Evolutionary conservation across 176 grass and related monocot species (phyloP).

Genomic region (Urochloa ruziziensis): DNA sequence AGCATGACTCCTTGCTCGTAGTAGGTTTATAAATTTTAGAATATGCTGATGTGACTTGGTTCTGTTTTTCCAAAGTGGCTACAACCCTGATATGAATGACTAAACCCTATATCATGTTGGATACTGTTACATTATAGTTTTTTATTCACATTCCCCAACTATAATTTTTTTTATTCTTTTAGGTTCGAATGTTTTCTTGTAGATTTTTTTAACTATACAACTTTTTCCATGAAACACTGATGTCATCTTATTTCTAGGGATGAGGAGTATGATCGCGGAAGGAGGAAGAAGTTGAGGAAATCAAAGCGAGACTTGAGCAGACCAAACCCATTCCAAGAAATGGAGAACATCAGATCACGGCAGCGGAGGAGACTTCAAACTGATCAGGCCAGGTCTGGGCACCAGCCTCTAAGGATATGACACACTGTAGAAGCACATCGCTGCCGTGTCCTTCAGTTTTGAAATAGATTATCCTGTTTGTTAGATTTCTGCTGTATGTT

Average conservation of each 20-base stretch:
- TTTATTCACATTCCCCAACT: not conserved
- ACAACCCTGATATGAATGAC: not conserved
- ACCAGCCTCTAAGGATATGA: conserved; percentile 54
- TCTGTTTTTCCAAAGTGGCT: not conserved
- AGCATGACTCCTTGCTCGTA: not conserved
- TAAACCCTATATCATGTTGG: not conserved
- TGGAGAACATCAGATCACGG: conserved; percentile 36
- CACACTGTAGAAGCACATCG: not conserved
- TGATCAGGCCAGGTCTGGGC: conserved; percentile 29
- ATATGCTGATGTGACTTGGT: not conserved
- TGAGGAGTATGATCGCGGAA: conserved; percentile 68
- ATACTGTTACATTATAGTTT: no score
- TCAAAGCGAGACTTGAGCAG: conserved; percentile 31
- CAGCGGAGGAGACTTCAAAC: conserved; percentile 44
- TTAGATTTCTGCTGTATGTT: not conserved
- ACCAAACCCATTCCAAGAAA: conserved; percentile 69
- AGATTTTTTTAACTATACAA: not conserved
- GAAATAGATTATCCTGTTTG: not conserved
- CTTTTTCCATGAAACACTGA: not conserved
- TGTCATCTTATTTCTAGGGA: conserved; percentile 41
- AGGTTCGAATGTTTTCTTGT: not conserved
- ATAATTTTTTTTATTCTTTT: not conserved
- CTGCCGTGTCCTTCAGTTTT: conserved; percentile 28
- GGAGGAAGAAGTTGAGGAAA: conserved; percentile 64
- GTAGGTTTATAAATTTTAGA: not conserved